Evolutionary conservation across 768 basidiomycete genomes (phyloP).

Genomic region (Mycena galopus): DNA sequence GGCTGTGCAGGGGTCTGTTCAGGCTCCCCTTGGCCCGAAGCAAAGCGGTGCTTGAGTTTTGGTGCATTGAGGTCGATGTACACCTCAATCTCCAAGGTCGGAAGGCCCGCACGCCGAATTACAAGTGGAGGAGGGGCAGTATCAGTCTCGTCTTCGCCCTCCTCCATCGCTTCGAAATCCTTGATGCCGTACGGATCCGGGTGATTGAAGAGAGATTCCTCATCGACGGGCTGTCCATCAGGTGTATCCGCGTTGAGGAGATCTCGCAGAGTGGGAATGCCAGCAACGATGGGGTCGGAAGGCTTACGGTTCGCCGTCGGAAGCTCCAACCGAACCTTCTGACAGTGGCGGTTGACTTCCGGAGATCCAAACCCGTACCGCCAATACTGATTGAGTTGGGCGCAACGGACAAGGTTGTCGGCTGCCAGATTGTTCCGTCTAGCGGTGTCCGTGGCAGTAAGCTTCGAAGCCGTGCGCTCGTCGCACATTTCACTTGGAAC

Average conservation of each 20-base stretch:
- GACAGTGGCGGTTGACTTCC: neutral
- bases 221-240: neutral
- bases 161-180: constrained; percentile 7
- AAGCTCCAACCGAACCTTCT: constrained; percentile 16
- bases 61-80: neutral
- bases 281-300: constrained; percentile 6
- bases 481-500: constrained; percentile 17
- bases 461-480: constrained; percentile 16
- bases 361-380: constrained; percentile 6
- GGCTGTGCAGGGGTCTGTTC: neutral
- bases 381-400: constrained; percentile 21
- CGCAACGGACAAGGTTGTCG: constrained; percentile 4
- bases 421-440: constrained; percentile 4
- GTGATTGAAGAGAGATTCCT: constrained; percentile 8
- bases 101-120: neutral
- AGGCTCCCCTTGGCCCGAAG: neutral
- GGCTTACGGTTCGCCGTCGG: constrained; percentile 3
- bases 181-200: constrained; percentile 3
- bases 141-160: neutral
- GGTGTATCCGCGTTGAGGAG: constrained; percentile 2
- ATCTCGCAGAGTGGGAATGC: neutral
- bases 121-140: constrained; percentile 4
- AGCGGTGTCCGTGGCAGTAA: constrained; percentile 8
- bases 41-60: constrained; percentile 8
- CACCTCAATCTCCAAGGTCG: neutral